These are phyloP conservation scores for Aspergillus affinis DNA, from an alignment of 495 filamentous ascomycete species.

Conservation along the genomic window DNA sequence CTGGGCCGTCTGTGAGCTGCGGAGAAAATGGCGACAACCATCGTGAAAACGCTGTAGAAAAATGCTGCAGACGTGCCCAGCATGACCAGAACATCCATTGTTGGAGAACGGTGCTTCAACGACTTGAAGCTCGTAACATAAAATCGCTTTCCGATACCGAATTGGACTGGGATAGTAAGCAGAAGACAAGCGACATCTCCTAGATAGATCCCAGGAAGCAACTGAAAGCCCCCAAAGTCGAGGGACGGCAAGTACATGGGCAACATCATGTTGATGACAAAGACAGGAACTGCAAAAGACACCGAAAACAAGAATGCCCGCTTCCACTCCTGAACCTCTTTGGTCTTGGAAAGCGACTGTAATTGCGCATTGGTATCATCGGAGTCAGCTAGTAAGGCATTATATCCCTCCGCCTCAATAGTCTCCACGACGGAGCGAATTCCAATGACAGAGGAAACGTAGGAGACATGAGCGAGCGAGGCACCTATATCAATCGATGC, in stretches of 20 bases:
- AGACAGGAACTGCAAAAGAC: constrained; percentile 85
- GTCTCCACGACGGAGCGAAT: constrained; percentile 79
- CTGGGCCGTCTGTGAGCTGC: constrained; percentile 72
- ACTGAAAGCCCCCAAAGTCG: constrained; percentile 67
- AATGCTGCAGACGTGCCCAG: constrained; percentile 95
- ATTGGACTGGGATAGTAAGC: constrained; percentile 91
- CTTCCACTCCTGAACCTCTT: constrained; percentile 92
- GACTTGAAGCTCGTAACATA: constrained; percentile 91
- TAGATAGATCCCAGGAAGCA: constrained; percentile 76
- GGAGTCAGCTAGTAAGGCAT: constrained; percentile 83
- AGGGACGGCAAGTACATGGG: constrained; percentile 72
- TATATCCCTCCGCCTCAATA: constrained; percentile 77
- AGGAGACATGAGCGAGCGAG: constrained; percentile 66
- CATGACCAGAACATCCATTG: constrained; percentile 97
- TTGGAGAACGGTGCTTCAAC: constrained; percentile 82
- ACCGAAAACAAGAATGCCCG: constrained; percentile 71
- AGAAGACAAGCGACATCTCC: constrained; percentile 81
- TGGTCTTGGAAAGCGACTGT: constrained; percentile 92
- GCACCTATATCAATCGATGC: constrained; percentile 70
- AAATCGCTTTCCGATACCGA: constrained; percentile 91
- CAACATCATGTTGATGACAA: constrained; percentile 87
- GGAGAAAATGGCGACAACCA: constrained; percentile 73
- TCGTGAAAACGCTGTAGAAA: constrained; percentile 90
- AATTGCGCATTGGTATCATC: constrained; percentile 97
- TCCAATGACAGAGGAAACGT: constrained; percentile 68